Evolutionary conservation across 495 filamentous ascomycete genomes (phyloP).

Genomic region (Xylaria palmicola): DNA sequence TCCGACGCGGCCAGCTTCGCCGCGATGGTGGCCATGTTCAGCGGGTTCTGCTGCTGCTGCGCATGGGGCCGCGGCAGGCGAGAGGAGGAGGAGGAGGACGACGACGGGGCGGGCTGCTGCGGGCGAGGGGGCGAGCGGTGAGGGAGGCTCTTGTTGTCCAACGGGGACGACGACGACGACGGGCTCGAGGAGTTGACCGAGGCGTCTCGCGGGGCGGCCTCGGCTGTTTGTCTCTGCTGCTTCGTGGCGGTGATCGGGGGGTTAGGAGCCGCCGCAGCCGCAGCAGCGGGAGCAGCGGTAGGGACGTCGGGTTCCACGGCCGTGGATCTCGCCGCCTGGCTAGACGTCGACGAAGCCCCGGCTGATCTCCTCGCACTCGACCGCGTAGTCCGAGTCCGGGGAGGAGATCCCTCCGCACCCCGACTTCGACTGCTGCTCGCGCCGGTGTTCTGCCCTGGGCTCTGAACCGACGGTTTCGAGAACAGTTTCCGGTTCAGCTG

Average conservation of each 20-base stretch:
- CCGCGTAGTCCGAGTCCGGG: background rate
- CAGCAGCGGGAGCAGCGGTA: background rate
- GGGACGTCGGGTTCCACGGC: background rate
- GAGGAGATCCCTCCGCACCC: background rate
- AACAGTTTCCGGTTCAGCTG: slow-evolving; percentile 29
- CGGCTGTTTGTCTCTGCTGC: background rate
- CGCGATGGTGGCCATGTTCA: slow-evolving; percentile 53
- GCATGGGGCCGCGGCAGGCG: slow-evolving; percentile 43
- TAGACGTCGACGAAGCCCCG: background rate
- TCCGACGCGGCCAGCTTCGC: slow-evolving; percentile 57
- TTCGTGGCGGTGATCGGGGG: background rate
- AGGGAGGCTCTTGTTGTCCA: slow-evolving; percentile 1
- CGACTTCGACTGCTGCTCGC: background rate
- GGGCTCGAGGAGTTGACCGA: background rate
- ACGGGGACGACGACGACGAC: slow-evolving; percentile 11
- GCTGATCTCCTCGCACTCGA: background rate
- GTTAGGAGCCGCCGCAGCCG: background rate
- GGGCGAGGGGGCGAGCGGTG: background rate
- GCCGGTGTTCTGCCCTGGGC: background rate
- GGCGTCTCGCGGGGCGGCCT: background rate
- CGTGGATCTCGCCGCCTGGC: background rate
- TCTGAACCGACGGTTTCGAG: slow-evolving; percentile 20
- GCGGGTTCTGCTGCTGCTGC: slow-evolving; percentile 46
- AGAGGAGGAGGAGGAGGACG: slow-evolving; percentile 20
- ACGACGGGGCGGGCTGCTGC: slow-evolving; percentile 16